Evolutionary conservation across 2,329 filamentous ascomycete genomes (phyloP), one percentile per base, ranked within the genome.

Genomic region (Aspergillus felis): DNA sequence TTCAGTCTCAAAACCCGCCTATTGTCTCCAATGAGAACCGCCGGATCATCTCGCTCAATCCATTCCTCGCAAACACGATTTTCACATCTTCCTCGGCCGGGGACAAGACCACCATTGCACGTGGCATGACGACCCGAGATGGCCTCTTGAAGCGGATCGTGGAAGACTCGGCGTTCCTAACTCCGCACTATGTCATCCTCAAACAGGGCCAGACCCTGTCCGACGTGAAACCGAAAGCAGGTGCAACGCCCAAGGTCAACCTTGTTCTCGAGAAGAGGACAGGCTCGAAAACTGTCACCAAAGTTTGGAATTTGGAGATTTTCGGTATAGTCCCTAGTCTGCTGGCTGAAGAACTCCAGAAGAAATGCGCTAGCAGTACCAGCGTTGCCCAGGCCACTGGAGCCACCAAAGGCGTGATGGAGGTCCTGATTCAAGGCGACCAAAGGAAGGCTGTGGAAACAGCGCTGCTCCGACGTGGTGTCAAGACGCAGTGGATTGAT

Each of bases 371-470:
- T 2, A 85, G 87, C n/a, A 85, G 82, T 57, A 87, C 86, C 12
- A 87, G 84, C 58, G 84, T 88, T 1, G 80, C 84, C 35, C 82
- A 85, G 63, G 74, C 86, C 32, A 79, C 80, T 49, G 86, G 86
- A 3, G 85, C 85, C 8, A 84, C 85, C 63, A 83, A 82, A 63
- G 84, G 84, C 0, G 76, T 87, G 2, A 82, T 88, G 81, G 87
- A 89, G 69, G 81, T 89, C 22, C 78, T 87, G 74, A 80, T 89
- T 3, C 87, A 89, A 66, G 87, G 87, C 1, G 85, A 86, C 58
- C 86, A 89, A 74, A 82, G 81, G 56, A 82, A 83, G 59, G 82
- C 81, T 17, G 77, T 89, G 20, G 75, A 85, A 50, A 83, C 82
- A 64, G 83, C 84, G 28, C 69, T 89, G 63, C 80, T 80, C 58